phyloP scores from a whole-genome alignment of 768 basidiomycete species.

The Hygrophoropsis aurantiaca region DNA sequence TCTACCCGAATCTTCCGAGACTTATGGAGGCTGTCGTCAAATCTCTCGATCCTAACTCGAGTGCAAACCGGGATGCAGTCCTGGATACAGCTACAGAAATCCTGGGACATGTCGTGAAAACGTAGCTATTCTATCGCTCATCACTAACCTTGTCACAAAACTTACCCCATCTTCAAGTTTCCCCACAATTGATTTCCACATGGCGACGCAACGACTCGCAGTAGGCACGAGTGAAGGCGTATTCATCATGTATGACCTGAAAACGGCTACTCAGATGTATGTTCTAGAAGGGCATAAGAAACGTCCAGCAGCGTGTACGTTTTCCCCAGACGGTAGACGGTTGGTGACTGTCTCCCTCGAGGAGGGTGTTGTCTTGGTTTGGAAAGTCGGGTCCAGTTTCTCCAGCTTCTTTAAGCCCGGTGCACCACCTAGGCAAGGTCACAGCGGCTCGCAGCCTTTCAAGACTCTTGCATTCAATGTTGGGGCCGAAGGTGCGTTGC shows the following conservation, averaged over 20 bases:
- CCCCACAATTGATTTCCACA: constrained; percentile 93
- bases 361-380: constrained; percentile 82
- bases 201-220: constrained; percentile 80
- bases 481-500: constrained; percentile 71
- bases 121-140: constrained; percentile 46
- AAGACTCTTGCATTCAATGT: constrained; percentile 86
- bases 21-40: constrained; percentile 95
- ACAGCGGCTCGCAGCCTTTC: constrained; percentile 79
- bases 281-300: constrained; percentile 91
- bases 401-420: constrained; percentile 89
- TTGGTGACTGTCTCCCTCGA: constrained; percentile 86
- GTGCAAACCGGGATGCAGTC: constrained; percentile 74
- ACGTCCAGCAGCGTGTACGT: constrained; percentile 79
- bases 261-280: constrained; percentile 92
- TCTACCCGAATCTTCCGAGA: constrained; percentile 81
- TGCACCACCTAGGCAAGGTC: constrained; percentile 87
- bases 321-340: constrained; percentile 91
- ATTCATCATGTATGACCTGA: constrained; percentile 93
- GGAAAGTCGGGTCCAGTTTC: constrained; percentile 94
- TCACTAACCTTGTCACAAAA: background rate
- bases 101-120: constrained; percentile 90
- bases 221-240: constrained; percentile 96
- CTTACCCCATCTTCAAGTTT: constrained; percentile 48
- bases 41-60: constrained; percentile 90
- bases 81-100: constrained; percentile 93